Base-by-base conservation (phyloP, 129 eudicot genomes). In the Artemisia tridentata region DNA sequence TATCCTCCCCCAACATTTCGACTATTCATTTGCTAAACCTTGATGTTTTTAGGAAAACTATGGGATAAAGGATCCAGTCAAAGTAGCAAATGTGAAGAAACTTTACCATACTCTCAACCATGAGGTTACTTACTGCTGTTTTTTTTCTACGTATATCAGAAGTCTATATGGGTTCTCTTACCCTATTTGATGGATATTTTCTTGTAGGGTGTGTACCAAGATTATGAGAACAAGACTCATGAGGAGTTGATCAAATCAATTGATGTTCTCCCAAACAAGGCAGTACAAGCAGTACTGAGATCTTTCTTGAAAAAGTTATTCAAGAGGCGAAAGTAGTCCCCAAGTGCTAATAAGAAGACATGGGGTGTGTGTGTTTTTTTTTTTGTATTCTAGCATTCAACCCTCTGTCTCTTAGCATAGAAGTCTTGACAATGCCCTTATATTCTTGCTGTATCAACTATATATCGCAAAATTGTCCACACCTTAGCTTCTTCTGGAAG, bases 71-170 rank as follows among this genome's bases (percentile, higher is more conserved):
- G 95, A 90, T 61, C 87, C 82, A 3, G 65, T 70, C 5, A 83
- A 78, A 20, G 89, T 90, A 14, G 95, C 95, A 68, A 83, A 75
- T 81, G 84, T 90, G 55, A 83, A 87, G 72, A 84, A 77, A 58
- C 77, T 87, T 38, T 90, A 84, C 63, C 57, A 85, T 1, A 67
- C 68, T 68, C 83, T 90, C 77, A 83, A 87, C 71, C 91, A 87
- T 72, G 61, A 83, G 97, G 95, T 90, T 13, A 13, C 9, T 23
- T 19, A 38, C 45, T 2, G 11, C 45, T 38, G 11, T 38, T 38
- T 7, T 7, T 7, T 38, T 38, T 7, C 6, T 29, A 7, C 45
- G 31, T 19, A 11, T 16, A 2, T 2, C 14, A 1, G 59, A 10
- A 1, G 25, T 58, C 4, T 15, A n/a, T 0, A 13, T 4, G 2